phyloP scores from a whole-genome alignment of 768 basidiomycete genomes.

The Udeniomyces megalosporus region DNA sequence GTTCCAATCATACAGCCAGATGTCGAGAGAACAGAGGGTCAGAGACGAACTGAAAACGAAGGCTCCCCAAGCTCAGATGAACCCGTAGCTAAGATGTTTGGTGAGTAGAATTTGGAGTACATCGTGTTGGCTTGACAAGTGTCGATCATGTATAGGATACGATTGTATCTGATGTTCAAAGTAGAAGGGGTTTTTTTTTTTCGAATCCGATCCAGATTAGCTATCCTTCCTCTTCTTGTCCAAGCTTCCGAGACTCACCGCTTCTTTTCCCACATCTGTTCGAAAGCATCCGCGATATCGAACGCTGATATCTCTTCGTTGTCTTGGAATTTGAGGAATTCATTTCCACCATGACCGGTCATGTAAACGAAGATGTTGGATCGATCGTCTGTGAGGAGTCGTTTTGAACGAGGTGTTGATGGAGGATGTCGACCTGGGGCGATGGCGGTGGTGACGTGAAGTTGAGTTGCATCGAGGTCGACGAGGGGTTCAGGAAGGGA shows the following conservation, averaged over 20 bases:
- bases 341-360: constrained; percentile 96
- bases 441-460: no score
- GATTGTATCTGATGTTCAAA: constrained; percentile 52
- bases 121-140: constrained; percentile 96
- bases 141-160: constrained; percentile 94
- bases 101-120: constrained; percentile 84
- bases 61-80: constrained; percentile 71
- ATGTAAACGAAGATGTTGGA: constrained; percentile 95
- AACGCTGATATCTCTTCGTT: constrained; percentile 94
- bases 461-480: no score
- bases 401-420: constrained; percentile 77
- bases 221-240: no score
- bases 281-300: constrained; percentile 94
- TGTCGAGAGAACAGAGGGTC: background rate
- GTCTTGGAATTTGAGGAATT: constrained; percentile 98
- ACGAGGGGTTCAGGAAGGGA: background rate
- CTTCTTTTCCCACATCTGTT: constrained; percentile 97
- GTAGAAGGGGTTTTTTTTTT: no score
- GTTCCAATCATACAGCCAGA: no score
- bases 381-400: constrained; percentile 71
- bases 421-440: constrained; percentile 59
- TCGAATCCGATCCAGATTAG: no score
- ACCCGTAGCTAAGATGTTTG: constrained; percentile 79
- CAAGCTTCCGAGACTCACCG: constrained; percentile 51
- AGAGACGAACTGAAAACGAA: constrained; percentile 64